Conservation (phyloP, 345 rosid genomes). For the Rhodamnia argentea region DNA sequence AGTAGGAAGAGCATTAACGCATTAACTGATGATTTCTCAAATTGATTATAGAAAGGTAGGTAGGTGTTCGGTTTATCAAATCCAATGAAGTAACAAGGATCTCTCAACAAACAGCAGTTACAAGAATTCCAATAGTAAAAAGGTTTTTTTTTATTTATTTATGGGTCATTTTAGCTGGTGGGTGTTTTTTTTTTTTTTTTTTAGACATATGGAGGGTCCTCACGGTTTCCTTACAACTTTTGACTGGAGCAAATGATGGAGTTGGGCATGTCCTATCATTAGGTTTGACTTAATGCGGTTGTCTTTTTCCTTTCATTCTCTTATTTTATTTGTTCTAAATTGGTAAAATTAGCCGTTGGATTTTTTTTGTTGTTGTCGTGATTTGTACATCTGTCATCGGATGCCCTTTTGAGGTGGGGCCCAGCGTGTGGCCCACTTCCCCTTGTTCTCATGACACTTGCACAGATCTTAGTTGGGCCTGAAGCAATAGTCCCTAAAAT, state of each 20-base stretch:
- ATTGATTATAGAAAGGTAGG: neutral
- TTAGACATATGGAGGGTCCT: neutral
- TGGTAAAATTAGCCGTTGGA: neutral
- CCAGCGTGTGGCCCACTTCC: neutral
- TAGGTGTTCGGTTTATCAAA: neutral
- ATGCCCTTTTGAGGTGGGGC: neutral
- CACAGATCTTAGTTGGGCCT: neutral
- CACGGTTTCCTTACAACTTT: neutral
- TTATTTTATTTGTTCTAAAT: neutral
- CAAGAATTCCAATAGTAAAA: neutral
- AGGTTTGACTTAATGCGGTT: neutral
- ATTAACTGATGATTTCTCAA: neutral
- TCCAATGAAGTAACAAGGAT: neutral
- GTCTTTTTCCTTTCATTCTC: neutral
- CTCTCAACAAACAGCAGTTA: neutral
- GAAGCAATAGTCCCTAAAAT: neutral
- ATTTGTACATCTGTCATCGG: neutral
- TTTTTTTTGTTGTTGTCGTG: neutral
- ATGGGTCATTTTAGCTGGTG: neutral
- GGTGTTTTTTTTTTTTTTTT: neutral
- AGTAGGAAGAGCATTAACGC: rapidly evolving
- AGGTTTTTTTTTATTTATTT: too few species aligned
- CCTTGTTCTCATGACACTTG: neutral
- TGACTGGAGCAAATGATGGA: neutral
- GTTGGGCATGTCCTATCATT: neutral